Percentiles rank a stretch among this genome's conserved stretches.
Conservation (phyloP, 2,329 filamentous ascomycete genomes). For the Calonectria ilicicola region DNA sequence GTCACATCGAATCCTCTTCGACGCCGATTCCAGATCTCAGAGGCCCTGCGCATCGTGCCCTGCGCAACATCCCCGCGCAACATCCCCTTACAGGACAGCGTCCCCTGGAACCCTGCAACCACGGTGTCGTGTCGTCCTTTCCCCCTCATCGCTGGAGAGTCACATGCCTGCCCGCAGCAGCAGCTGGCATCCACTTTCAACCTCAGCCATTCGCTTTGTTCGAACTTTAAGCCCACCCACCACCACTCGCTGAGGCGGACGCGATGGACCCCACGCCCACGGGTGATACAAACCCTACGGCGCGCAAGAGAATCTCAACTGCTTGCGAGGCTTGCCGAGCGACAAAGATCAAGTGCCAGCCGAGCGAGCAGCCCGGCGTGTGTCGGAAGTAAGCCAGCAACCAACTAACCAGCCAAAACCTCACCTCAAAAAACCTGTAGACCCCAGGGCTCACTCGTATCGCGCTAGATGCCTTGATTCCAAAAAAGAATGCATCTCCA, state of each 20-base stretch:
- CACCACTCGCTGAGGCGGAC: constrained; percentile 20
- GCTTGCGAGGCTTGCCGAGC: constrained; percentile 66
- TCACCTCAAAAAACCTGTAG: neutral
- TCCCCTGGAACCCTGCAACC: neutral
- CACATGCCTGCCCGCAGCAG: neutral
- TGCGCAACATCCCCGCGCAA: no score
- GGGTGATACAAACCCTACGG: constrained; percentile 18
- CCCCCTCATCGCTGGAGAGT: neutral
- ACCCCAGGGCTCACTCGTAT: constrained; percentile 2
- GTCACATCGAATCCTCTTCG: neutral
- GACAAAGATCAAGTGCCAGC: constrained; percentile 66
- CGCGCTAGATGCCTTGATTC: constrained; percentile 55
- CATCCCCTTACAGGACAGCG: no score
- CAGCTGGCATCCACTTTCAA: neutral
- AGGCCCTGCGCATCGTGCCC: no score
- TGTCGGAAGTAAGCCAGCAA: constrained; percentile 60
- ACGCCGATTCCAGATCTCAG: neutral
- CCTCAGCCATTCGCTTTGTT: neutral
- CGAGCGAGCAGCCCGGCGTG: constrained; percentile 59
- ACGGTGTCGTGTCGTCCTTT: neutral
- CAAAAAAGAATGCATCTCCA: constrained; percentile 51
- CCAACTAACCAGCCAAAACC: neutral
- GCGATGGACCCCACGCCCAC: constrained; percentile 19
- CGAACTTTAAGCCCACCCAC: no score
- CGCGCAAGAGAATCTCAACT: constrained; percentile 50